Evolutionary conservation across 2,329 filamentous ascomycete species (phyloP), one percentile per base, ranked within the genome.

Genomic region (Bipolaris zeicola): DNA sequence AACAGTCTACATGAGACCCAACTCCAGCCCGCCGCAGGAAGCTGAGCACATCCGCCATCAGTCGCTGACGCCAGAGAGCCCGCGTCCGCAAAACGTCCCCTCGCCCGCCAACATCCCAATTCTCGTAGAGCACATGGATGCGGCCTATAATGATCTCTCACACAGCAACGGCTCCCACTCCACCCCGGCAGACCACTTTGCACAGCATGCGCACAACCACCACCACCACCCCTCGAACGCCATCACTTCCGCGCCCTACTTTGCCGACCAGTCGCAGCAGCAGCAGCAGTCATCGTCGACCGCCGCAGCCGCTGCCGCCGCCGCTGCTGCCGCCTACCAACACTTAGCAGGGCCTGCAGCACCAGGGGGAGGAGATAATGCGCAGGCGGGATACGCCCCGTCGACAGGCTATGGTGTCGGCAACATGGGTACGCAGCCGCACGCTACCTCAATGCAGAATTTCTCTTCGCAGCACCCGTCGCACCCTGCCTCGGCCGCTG

Each of bases 111-210:
- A 86, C 65, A 89, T 90, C 57, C 87, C 88, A 55, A 84, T 91
- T 52, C 61, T 90, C 69, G 83, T 87, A 71, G 87, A 88, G 72
- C 87, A 89, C 78, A 90, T 86, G 84, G 87, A 91, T 77, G 86
- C 87, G 52, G 79, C 84, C 66, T 89, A 89, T 80, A 87, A 88
- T 77, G 86, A 89, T 73, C 86, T 86, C 53, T 81, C 86, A 51
- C 83, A 82, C 60, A 85, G 85, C 79, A 83, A 80, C 69, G 58
- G 57, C 61, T 52, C 53, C 42, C 31, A 42, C 41, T 50, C 66
- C 57, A 69, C 70, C n/a, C 59, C 71, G 28, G 65, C 66, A 52
- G 66, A 66, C 41, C 74, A 67, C 62, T 73, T 67, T 61, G 65
- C 66, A 18, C 72, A 70, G 53, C 71, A 73, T 50, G 66, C 69